A percentile compares a stretch with the other conserved stretches of the same genome.
Conservation (phyloP, 371 early-diverging fungal species). For the Mycotypha africana region DNA sequence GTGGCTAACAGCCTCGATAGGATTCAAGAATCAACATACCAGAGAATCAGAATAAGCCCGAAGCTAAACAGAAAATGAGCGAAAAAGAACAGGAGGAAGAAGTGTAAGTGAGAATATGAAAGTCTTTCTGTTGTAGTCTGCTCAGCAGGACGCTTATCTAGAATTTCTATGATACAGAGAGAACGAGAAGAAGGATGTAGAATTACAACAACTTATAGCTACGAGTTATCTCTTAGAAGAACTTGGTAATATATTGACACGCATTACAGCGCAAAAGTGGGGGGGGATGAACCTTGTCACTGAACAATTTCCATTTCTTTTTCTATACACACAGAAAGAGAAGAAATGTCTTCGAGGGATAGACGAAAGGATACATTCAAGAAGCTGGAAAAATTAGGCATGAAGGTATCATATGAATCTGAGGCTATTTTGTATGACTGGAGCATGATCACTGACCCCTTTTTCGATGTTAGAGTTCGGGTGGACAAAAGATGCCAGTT, state of each 20-base stretch:
- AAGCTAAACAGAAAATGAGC: slow-evolving; percentile 10
- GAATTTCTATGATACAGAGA: no score
- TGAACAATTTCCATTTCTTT: no score
- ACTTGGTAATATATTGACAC: slow-evolving; percentile 25
- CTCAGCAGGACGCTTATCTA: no score
- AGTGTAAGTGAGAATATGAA: slow-evolving; percentile 14
- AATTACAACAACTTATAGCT: slow-evolving; percentile 32
- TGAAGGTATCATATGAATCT: no score
- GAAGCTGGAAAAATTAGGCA: slow-evolving; percentile 37
- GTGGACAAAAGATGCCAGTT: slow-evolving; percentile 27
- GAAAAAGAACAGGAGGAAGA: slow-evolving; percentile 31
- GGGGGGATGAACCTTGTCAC: no score
- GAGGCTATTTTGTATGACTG: no score
- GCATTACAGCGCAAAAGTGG: no score
- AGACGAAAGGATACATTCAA: slow-evolving; percentile 32
- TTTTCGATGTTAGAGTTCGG: no score
- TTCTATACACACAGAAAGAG: slow-evolving; percentile 31
- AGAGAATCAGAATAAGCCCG: slow-evolving; percentile 3
- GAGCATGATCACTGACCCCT: no score
- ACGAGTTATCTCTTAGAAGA: slow-evolving; percentile 41
- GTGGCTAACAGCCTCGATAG: no score
- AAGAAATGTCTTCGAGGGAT: slow-evolving; percentile 41
- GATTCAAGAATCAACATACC: slow-evolving; percentile 25
- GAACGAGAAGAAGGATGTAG: slow-evolving; percentile 32
- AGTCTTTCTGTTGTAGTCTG: no score